Evolutionary conservation across 768 basidiomycete genomes (phyloP), one percentile per base, ranked within the genome.

Genomic region (Asterophora lycoperdoides): DNA sequence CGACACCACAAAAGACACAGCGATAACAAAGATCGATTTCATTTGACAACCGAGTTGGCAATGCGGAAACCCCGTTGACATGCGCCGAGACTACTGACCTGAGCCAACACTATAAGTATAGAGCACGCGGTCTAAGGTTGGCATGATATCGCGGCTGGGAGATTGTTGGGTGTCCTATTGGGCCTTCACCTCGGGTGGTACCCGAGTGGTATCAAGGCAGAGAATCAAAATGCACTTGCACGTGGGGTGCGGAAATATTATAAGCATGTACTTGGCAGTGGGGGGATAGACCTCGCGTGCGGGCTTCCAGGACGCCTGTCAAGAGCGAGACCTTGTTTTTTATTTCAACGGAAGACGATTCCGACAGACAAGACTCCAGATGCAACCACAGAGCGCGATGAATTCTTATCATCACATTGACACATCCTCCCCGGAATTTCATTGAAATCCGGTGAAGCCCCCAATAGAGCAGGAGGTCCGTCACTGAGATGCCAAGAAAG

Each of bases 11-110:
- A 60, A 44, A 19, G 53, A 48, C 8, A 56, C 34, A 23, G 52
- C 41, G 20, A 49, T 35, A 18, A 52, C 51, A 30, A 57, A 51
- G 23, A 38, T 54, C 5, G 26, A 48, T 42, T 46, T 61, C 59
- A 54, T 59, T 26, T 13, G 32, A 45, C 28, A 8, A 38, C 14
- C 17, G 13, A 30, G 32, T 10, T n/a, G 8, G 29, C 19, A 15
- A 4, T n/a, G 28, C 26, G 15, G 23, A 33, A 18, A 32, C 23
- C 23, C 23, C 23, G 23, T 6, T 23, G 23, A 23, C 23, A 3
- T 23, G 23, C 23, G 23, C 23, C 23, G 23, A 23, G 23, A 20
- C n/a, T 33, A 20, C 30, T n/a, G 29, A 29, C 29, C 29, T 29
- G 29, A 10, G 10, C 29, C 29, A 41, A 19, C n/a, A 15, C 40